phyloP scores from a whole-genome alignment of 192 early-diverging fungal species.

The Umbelopsis sp. region DNA sequence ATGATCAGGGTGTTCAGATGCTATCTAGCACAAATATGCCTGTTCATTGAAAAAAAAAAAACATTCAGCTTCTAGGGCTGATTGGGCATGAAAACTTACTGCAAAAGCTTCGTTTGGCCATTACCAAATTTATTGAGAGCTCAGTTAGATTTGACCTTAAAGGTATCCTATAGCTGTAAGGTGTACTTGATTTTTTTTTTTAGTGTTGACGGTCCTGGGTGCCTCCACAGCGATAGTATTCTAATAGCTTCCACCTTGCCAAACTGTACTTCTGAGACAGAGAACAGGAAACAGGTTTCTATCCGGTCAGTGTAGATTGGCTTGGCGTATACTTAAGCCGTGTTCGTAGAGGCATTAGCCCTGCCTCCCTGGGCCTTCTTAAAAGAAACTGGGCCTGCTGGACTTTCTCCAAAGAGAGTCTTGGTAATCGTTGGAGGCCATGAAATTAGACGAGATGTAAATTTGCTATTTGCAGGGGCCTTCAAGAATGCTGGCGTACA shows the following conservation, averaged over 20 bases:
- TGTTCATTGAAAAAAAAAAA: no score
- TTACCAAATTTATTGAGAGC: no score
- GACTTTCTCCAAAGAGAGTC: neutral
- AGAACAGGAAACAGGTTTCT: neutral
- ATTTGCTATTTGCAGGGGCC: neutral
- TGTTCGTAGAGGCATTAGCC: neutral
- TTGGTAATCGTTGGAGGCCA: conserved; percentile 6
- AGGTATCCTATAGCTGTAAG: no score
- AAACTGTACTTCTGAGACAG: neutral
- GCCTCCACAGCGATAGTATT: no score
- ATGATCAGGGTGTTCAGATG: no score
- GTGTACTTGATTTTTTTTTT: no score
- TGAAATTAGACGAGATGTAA: neutral
- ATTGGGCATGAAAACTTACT: no score
- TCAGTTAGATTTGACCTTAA: no score
- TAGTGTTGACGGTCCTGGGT: no score
- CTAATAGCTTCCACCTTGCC: neutral
- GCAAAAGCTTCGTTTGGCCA: no score
- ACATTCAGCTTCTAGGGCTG: no score
- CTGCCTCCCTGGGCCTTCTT: neutral
- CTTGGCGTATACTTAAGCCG: neutral
- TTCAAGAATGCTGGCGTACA: neutral
- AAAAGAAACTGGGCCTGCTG: neutral
- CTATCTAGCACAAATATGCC: no score
- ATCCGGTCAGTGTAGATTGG: neutral